Conservation (phyloP, 495 filamentous ascomycete species). For the Penicillium subrubescens region DNA sequence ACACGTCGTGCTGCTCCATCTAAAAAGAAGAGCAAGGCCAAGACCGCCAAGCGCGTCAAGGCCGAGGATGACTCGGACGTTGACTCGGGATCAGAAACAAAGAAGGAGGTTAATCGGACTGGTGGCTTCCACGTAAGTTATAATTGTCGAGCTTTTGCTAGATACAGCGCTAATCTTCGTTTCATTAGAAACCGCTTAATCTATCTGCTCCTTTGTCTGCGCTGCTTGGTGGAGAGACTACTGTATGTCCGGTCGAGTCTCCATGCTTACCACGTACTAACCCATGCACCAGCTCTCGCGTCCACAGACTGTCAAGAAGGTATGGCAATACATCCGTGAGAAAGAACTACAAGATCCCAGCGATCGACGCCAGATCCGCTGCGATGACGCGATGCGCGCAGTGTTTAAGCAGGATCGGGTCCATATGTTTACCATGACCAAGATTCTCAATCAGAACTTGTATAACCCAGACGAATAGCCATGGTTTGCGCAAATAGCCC, state of each 20-base stretch:
- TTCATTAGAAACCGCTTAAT: slow-evolving; percentile 61
- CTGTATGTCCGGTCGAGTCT: slow-evolving; percentile 44
- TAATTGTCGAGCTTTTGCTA: background rate
- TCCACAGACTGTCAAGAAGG: slow-evolving; percentile 90
- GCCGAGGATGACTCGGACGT: slow-evolving; percentile 80
- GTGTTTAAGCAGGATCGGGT: slow-evolving; percentile 90
- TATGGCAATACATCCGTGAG: slow-evolving; percentile 92
- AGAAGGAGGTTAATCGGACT: slow-evolving; percentile 64
- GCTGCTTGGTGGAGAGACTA: slow-evolving; percentile 61
- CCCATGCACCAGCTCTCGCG: slow-evolving; percentile 67
- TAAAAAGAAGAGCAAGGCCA: slow-evolving; percentile 69
- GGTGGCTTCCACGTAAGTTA: slow-evolving; percentile 68
- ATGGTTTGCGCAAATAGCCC: background rate
- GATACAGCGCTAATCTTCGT: background rate
- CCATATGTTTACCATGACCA: slow-evolving; percentile 99
- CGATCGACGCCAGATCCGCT: slow-evolving; percentile 88
- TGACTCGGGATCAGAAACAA: slow-evolving; percentile 61
- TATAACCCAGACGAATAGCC: slow-evolving; percentile 64
- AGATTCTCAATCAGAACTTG: slow-evolving; percentile 69
- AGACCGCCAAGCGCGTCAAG: slow-evolving; percentile 75
- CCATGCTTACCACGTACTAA: slow-evolving; percentile 13
- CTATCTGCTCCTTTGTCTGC: slow-evolving; percentile 67
- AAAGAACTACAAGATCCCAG: slow-evolving; percentile 85
- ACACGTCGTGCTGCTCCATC: slow-evolving; percentile 57
- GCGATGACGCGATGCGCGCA: slow-evolving; percentile 84